Percentiles rank a stretch among this genome's conserved stretches.
Conservation (phyloP, 2,329 filamentous ascomycete genomes). For the Pezicula carpinea region DNA sequence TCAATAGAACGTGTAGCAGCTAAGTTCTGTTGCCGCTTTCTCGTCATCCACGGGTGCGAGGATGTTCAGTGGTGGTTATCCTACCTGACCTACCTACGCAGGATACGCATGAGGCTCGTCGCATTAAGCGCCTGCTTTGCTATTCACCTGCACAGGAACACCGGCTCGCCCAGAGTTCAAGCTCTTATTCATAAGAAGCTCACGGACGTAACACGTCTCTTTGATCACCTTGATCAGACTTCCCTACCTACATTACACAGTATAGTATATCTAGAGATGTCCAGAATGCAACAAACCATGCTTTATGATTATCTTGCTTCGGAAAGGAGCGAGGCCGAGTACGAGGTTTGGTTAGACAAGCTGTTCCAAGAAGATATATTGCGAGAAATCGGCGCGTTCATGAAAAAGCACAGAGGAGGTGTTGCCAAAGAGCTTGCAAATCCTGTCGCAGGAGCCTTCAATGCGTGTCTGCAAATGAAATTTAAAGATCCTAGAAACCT, state of each 20-base stretch:
- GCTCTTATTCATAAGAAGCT: too few species aligned
- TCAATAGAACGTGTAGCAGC: background rate
- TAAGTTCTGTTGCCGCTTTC: too few species aligned
- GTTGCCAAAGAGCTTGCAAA: background rate
- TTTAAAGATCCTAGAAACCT: too few species aligned
- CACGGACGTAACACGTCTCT: background rate
- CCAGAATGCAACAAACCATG: background rate
- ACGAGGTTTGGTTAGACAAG: background rate
- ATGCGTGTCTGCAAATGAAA: background rate
- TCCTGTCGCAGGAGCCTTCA: background rate
- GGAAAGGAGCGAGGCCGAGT: background rate
- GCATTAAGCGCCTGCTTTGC: too few species aligned
- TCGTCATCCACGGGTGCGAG: too few species aligned
- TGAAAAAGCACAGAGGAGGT: background rate
- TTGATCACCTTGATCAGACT: background rate
- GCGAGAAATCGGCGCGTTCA: background rate
- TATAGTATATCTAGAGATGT: too few species aligned
- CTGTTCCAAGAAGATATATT: background rate
- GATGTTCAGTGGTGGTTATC: too few species aligned
- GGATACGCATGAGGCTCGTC: too few species aligned
- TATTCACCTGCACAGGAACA: too few species aligned
- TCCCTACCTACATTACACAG: background rate
- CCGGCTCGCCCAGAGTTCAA: too few species aligned
- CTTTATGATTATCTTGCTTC: background rate
- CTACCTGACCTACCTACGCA: too few species aligned